These are phyloP conservation scores for Penicillium sp. DNA, from an alignment of 2,329 filamentous ascomycete genomes.

Conservation along the genomic window DNA sequence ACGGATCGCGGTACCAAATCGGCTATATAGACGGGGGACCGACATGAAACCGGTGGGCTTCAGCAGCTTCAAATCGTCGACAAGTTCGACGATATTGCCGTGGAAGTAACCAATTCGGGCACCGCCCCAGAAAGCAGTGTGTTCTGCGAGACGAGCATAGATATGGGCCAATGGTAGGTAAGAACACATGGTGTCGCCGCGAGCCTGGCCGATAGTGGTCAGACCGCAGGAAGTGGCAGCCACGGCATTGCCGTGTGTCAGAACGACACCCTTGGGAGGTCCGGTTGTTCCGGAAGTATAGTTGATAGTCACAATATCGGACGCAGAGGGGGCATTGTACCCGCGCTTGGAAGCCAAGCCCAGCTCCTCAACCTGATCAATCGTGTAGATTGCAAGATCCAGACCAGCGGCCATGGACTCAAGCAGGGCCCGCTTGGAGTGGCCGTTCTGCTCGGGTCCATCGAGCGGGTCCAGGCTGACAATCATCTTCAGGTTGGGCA, in stretches of 20 bases:
- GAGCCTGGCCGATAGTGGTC: conserved; percentile 52
- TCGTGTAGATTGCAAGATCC: conserved; percentile 76
- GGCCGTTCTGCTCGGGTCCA: conserved; percentile 71
- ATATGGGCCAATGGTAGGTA: conserved; percentile 96
- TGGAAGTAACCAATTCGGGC: conserved; percentile 88
- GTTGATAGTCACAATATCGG: conserved; percentile 77
- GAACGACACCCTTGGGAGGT: conserved; percentile 63
- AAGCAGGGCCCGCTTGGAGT: conserved; percentile 78
- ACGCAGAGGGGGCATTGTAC: conserved; percentile 69
- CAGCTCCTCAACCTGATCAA: conserved; percentile 78
- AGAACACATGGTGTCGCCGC: conserved; percentile 70
- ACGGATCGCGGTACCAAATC: conserved; percentile 82
- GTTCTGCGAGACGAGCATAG: conserved; percentile 82
- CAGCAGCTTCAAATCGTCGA: conserved; percentile 88
- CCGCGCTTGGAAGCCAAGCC: conserved; percentile 70
- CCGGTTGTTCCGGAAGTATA: conserved; percentile 68
- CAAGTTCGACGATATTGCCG: conserved; percentile 79
- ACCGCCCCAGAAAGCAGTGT: conserved; percentile 70
- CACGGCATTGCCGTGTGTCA: conserved; percentile 80
- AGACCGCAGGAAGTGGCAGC: conserved; percentile 67
- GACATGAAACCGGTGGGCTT: conserved; percentile 81
- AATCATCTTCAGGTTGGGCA: conserved; percentile 83
- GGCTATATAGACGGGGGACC: conserved; percentile 88
- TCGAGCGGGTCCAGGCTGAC: conserved; percentile 83
- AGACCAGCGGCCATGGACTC: conserved; percentile 71